These are phyloP conservation scores for Brasenia schreberi DNA, from an alignment of 164 flowering plant species.

Conservation along the genomic window DNA sequence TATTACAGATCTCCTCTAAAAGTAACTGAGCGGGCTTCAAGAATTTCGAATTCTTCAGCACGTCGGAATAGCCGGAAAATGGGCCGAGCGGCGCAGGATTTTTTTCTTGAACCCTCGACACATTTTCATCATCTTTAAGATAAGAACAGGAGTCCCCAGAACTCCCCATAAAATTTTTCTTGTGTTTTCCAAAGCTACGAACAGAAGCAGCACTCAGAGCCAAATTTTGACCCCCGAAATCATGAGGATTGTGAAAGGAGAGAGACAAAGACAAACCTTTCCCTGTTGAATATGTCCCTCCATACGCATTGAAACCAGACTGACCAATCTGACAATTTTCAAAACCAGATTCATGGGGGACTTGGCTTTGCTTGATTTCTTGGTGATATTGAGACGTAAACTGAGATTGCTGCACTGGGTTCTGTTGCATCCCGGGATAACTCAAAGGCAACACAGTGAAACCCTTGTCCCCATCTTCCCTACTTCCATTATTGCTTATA, in stretches of 20 bases:
- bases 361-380: not conserved
- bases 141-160: too few species aligned
- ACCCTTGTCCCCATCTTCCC: not conserved
- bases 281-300: constrained; percentile 4
- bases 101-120: constrained; percentile 6
- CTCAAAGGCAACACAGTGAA: not conserved
- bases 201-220: not conserved
- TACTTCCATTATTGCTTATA: constrained; percentile 4
- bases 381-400: not conserved
- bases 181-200: not conserved
- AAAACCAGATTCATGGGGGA: not conserved
- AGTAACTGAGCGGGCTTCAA: constrained; percentile 75
- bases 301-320: not conserved
- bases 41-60: constrained; percentile 63
- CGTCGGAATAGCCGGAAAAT: constrained; percentile 69
- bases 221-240: not conserved
- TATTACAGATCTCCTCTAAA: constrained; percentile 55
- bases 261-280: constrained; percentile 55
- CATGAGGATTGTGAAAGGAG: constrained; percentile 36
- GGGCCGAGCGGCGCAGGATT: constrained; percentile 57
- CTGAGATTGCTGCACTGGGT: not conserved
- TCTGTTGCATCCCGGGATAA: not conserved
- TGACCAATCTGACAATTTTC: not conserved
- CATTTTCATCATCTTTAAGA: too few species aligned
- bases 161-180: not conserved